These are phyloP conservation scores for Quercus gilva DNA, from an alignment of 306 rosid genomes.

Conservation along the genomic window DNA sequence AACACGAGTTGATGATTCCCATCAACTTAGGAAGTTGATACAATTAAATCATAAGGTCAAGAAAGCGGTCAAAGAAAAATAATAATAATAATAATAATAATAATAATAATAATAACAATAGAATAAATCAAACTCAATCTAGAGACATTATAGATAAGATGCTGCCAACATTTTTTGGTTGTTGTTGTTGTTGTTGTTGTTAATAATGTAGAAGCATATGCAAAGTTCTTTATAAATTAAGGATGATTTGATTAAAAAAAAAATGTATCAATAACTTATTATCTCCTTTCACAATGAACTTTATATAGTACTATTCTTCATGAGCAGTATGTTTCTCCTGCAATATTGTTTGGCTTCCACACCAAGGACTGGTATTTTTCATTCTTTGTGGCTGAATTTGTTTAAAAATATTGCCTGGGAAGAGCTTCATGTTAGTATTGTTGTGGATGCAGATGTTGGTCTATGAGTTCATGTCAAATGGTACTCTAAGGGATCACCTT, in stretches of 20 bases:
- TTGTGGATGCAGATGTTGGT: conserved; percentile 78
- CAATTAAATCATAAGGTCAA: background rate
- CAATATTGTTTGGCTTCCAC: background rate
- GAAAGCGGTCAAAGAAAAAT: background rate
- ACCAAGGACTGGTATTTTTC: background rate
- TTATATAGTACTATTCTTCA: background rate
- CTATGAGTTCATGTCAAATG: conserved; percentile 86
- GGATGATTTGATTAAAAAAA: background rate
- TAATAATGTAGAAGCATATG: conserved; percentile 1
- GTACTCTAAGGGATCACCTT: conserved; percentile 84
- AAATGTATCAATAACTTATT: background rate
- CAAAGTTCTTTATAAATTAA: background rate
- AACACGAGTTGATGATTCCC: background rate
- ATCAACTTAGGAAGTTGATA: conserved; percentile 1
- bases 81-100: background rate
- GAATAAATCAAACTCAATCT: conserved; percentile 4
- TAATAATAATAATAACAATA: background rate
- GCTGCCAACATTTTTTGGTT: background rate
- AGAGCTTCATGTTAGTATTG: background rate
- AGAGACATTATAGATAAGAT: background rate
- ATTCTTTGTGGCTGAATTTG: conserved; percentile 12
- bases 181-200: background rate
- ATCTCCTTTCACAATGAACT: background rate
- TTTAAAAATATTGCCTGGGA: background rate
- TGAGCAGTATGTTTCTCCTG: background rate